These are phyloP conservation scores for Aureobasidium sp. DNA, from an alignment of 2,329 filamentous ascomycete genomes.

Conservation along the genomic window DNA sequence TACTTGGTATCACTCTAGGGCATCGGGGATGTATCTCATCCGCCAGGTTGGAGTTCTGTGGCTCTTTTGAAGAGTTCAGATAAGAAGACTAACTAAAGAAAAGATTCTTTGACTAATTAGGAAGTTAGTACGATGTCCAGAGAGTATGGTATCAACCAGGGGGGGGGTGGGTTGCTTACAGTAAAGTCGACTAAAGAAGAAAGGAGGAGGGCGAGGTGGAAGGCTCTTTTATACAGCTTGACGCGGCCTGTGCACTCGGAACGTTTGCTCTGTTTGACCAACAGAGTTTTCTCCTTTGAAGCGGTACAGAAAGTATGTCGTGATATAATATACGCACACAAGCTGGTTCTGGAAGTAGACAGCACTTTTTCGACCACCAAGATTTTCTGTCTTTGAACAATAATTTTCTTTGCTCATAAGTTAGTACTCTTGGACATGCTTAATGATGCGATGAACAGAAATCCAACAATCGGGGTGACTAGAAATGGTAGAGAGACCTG, in stretches of 20 bases:
- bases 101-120: slow-evolving; percentile 61
- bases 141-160: neutral
- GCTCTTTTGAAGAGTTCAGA: slow-evolving; percentile 90
- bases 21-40: slow-evolving; percentile 78
- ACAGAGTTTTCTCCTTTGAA: neutral
- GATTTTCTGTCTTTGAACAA: neutral
- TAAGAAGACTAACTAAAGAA: slow-evolving; percentile 91
- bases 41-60: slow-evolving; percentile 90
- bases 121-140: neutral
- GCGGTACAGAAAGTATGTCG: neutral
- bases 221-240: neutral
- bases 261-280: slow-evolving; percentile 3
- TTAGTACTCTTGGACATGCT: neutral
- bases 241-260: neutral
- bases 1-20: slow-evolving; percentile 69
- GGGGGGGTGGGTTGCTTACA: neutral
- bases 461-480: neutral
- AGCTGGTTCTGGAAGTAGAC: neutral
- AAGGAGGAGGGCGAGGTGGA: slow-evolving; percentile 14
- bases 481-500: neutral
- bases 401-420: neutral
- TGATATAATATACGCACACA: slow-evolving; percentile 1
- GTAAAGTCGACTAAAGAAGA: slow-evolving; percentile 16
- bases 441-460: neutral
- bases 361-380: neutral